Base-by-base conservation (phyloP, 2,329 filamentous ascomycete species). In the Ceratocystis albifundus region DNA sequence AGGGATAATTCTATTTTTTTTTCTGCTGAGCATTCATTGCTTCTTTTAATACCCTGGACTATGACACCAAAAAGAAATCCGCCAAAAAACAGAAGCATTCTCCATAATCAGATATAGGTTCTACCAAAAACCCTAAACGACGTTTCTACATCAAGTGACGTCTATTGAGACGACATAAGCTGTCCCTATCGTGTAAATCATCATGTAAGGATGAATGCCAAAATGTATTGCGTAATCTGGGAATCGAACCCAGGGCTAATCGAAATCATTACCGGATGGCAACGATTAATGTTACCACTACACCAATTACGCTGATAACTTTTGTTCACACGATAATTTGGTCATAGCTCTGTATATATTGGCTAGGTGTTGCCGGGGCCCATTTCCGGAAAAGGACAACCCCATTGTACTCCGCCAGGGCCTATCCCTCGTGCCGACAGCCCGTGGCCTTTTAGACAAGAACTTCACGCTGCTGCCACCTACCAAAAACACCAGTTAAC, bases 181-280 rank as follows among this genome's bases (percentile, higher is more conserved):
- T 67, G 66, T 67, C 66, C 66, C 66, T 67, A 67, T 67, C 66
- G 57, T 67, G 62, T 57, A 62, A 67, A 67, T 67, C 66, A 65
- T 67, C 66, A 67, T 64, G 15, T 30, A 12, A 55, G 28, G 59
- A 12, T 20, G 6, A 4, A 22, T 41, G 17, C 22, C 10, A 53
- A 64, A 64, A 66, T 48, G 30, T n/a, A 30, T 45, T 66, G 65
- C 65, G 61, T 66, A 66, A 66, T 66, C 65, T 66, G 65, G 65
- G 65, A 66, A 66, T 66, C 65, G 65, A 66, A 66, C 65, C 65
- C 65, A 66, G 65, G 61, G 61, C 65, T 66, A 66, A 66, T 64
- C 65, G 65, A 66, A 66, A 66, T 66, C 65, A 66, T 66, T 66
- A 66, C 65, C 65, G 48, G 61, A 66, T 66, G 65, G 65, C 65